Percentiles rank a stretch among this genome's conserved stretches.
Conservation (phyloP, 805 yeast genomes). For the Maudiozyma turicensis region DNA sequence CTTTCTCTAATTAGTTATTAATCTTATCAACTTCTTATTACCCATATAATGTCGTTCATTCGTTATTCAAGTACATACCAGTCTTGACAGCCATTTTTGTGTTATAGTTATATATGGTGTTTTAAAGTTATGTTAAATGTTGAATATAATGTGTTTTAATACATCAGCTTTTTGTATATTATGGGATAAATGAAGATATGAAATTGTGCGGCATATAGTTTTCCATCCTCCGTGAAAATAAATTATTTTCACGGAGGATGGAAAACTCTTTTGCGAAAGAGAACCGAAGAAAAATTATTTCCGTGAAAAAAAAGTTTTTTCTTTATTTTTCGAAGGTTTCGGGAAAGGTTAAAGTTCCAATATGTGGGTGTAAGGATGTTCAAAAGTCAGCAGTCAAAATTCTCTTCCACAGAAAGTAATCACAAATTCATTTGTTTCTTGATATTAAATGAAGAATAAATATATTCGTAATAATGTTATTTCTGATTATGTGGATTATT, state of each 20-base stretch:
- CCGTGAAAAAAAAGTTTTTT: neutral
- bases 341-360: neutral
- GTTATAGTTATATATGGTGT: constrained; percentile 1
- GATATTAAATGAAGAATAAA: neutral
- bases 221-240: neutral
- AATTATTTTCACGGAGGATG: neutral
- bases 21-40: neutral
- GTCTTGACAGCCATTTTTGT: constrained; percentile 43
- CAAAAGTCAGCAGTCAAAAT: too few species aligned
- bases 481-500: neutral
- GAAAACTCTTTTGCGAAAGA: too few species aligned
- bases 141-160: neutral
- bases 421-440: too few species aligned
- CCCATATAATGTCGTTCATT: neutral
- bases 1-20: neutral
- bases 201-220: neutral
- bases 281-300: too few species aligned
- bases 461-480: neutral
- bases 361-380: neutral
- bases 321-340: neutral
- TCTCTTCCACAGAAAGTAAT: too few species aligned
- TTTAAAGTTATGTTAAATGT: neutral
- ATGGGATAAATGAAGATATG: neutral
- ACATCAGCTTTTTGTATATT: neutral
- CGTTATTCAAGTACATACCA: constrained; percentile 29